These are phyloP conservation scores for Malassezia pachydermatis DNA, from an alignment of 1,284 basidiomycete genomes.

Conservation along the genomic window DNA sequence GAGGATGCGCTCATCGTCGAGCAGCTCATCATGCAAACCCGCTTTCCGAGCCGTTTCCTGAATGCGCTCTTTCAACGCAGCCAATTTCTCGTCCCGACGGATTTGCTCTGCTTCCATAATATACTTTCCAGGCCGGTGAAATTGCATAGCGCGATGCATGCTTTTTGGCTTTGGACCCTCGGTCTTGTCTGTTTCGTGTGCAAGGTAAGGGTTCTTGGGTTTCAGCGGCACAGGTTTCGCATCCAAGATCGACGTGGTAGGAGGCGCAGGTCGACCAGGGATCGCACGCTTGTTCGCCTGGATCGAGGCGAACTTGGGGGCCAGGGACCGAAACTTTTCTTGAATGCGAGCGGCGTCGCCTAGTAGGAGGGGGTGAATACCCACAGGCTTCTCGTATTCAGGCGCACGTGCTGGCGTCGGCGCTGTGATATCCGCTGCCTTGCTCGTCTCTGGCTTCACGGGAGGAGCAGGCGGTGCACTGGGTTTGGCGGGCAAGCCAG, in stretches of 20 bases:
- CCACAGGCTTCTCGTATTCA: constrained; percentile 18
- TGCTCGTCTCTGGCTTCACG: too few relatives aligned
- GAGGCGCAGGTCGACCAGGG: not conserved
- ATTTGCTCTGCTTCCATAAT: constrained; percentile 37
- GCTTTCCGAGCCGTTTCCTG: constrained; percentile 83
- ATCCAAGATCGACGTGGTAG: not conserved
- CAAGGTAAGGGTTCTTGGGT: constrained; percentile 33
- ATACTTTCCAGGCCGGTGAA: constrained; percentile 41
- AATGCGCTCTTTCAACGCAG: constrained; percentile 82
- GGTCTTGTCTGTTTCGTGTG: constrained; percentile 1
- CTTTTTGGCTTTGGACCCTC: constrained; percentile 24
- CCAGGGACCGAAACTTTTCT: constrained; percentile 12
- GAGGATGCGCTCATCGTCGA: constrained; percentile 66
- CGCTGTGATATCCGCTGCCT: not conserved
- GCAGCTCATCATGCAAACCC: constrained; percentile 81
- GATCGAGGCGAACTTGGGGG: constrained; percentile 15
- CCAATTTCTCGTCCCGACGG: constrained; percentile 58
- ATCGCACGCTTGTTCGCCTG: constrained; percentile 9
- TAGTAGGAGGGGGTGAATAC: constrained; percentile 35
- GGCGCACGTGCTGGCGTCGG: not conserved
- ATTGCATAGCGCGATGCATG: constrained; percentile 37
- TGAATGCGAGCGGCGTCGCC: constrained; percentile 16
- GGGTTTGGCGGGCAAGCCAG: constrained; percentile 6
- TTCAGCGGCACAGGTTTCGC: not conserved
- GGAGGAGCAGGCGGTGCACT: not conserved